These are phyloP conservation scores for Diversispora epigaea DNA, from an alignment of 192 early-diverging fungal genomes.

Conservation along the genomic window DNA sequence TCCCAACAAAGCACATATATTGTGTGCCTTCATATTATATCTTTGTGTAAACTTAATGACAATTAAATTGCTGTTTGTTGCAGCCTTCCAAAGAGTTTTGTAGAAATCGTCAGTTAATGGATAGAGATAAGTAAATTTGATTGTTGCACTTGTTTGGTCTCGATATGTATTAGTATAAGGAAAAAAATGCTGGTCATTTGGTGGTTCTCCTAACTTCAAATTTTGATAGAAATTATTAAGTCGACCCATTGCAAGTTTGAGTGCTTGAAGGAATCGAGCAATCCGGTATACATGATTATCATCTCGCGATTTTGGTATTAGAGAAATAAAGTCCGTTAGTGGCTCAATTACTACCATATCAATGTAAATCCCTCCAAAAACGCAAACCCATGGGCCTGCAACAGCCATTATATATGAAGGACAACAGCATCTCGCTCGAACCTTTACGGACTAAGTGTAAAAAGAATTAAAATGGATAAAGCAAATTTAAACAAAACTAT, in stretches of 20 bases:
- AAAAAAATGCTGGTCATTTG: not conserved
- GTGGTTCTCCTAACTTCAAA: not conserved
- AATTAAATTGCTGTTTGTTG: no score
- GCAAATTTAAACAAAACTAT: not conserved
- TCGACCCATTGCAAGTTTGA: not conserved
- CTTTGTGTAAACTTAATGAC: no score
- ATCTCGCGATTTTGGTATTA: not conserved
- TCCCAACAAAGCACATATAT: no score
- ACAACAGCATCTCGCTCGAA: not conserved
- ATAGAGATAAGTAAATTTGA: no score
- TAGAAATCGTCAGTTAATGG: no score
- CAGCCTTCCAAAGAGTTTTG: no score
- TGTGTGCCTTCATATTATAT: no score
- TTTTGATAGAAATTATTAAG: conserved; percentile 1
- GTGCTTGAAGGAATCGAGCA: conserved; percentile 4
- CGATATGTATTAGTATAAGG: no score
- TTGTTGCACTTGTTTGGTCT: no score
- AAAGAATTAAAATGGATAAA: not conserved
- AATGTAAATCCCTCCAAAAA: conserved; percentile 8
- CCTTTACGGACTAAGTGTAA: not conserved
- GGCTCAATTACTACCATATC: conserved; percentile 2
- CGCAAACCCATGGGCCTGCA: conserved; percentile 1
- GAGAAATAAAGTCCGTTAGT: not conserved
- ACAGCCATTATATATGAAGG: not conserved
- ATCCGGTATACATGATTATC: not conserved